Evolutionary conservation across 192 early-diverging fungal genomes (phyloP).

Genomic region (Linnemannia elongata): DNA sequence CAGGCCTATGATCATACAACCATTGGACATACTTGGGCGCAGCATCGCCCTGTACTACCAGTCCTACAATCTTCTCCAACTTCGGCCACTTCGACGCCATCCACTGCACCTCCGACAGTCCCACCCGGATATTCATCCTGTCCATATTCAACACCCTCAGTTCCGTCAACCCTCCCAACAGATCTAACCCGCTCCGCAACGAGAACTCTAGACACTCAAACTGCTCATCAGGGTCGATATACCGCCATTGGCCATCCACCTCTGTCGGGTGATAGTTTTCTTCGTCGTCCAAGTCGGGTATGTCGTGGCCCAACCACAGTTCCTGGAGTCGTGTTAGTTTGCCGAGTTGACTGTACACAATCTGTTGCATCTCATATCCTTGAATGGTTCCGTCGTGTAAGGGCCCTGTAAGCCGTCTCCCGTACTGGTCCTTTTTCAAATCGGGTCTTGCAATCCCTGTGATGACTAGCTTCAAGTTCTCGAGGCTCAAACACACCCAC

Average conservation of each 20-base stretch:
- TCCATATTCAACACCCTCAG: conserved; percentile 35
- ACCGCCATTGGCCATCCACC: conserved; percentile 31
- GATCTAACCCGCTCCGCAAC: conserved; percentile 24
- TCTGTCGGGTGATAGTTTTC: conserved; percentile 40
- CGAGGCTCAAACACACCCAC: conserved; percentile 30
- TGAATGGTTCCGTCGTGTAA: conserved; percentile 32
- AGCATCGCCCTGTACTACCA: conserved; percentile 31
- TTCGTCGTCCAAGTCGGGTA: conserved; percentile 50
- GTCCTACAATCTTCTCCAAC: conserved; percentile 32
- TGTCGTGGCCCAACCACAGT: conserved; percentile 48
- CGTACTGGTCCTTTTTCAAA: conserved; percentile 32
- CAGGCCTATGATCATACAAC: conserved; percentile 42
- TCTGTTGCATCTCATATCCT: conserved; percentile 23
- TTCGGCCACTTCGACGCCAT: conserved; percentile 41
- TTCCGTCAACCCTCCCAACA: conserved; percentile 24
- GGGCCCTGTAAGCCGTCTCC: conserved; percentile 18
- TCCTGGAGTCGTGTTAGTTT: conserved; percentile 12
- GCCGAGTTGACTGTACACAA: conserved; percentile 32
- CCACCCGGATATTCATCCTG: conserved; percentile 35
- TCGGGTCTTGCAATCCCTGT: conserved; percentile 45
- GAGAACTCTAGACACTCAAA: conserved; percentile 52
- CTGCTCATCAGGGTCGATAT: conserved; percentile 48
- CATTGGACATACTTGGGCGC: conserved; percentile 44
- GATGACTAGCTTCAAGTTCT: conserved; percentile 34
- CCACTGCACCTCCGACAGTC: conserved; percentile 47